Percentiles rank a stretch among this genome's conserved stretches.
Conservation (phyloP, 2,329 filamentous ascomycete genomes). For the Fusarium poae region DNA sequence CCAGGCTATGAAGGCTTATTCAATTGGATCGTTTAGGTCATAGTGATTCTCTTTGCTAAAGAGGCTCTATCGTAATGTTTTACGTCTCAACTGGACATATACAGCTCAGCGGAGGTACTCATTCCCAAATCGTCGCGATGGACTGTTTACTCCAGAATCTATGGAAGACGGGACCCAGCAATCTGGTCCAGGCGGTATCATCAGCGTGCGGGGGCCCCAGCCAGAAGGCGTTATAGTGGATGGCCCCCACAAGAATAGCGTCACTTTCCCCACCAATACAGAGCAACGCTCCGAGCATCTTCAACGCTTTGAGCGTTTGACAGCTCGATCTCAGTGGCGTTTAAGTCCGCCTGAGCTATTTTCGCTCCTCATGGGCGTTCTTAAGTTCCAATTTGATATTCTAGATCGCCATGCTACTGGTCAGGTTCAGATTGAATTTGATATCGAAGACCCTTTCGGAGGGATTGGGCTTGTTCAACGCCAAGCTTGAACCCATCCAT, state of each 20-base stretch:
- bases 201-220: conserved; percentile 31
- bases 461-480: conserved; percentile 21
- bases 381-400: conserved; percentile 10
- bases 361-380: neutral
- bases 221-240: conserved; percentile 26
- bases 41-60: neutral
- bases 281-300: conserved; percentile 7
- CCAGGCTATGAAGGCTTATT: neutral
- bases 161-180: conserved; percentile 21
- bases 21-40: conserved; percentile 10
- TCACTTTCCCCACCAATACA: conserved; percentile 32
- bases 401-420: conserved; percentile 9
- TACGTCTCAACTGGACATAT: neutral
- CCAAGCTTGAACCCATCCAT: conserved; percentile 30
- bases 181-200: conserved; percentile 18
- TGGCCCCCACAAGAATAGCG: conserved; percentile 29
- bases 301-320: conserved; percentile 42
- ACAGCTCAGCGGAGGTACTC: conserved; percentile 2
- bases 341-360: conserved; percentile 17
- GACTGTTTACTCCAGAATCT: neutral
- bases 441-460: conserved; percentile 16
- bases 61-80: neutral
- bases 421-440: conserved; percentile 6
- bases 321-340: conserved; percentile 39
- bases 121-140: neutral